Conservation (phyloP, 2,329 filamentous ascomycete species). For the Venturia pyrina region DNA sequence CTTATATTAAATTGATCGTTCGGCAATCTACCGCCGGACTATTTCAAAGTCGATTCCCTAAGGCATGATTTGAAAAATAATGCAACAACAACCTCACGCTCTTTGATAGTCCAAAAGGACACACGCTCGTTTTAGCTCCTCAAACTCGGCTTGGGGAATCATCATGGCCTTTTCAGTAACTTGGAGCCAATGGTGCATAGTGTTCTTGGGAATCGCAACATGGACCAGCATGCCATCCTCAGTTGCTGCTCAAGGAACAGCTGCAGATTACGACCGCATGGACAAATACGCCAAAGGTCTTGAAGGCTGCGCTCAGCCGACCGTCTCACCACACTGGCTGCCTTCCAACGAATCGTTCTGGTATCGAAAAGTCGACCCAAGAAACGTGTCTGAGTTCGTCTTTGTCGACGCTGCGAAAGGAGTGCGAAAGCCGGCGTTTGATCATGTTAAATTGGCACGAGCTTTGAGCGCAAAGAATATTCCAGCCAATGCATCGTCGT, state of each 20-base stretch:
- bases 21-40: neutral
- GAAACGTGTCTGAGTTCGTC: constrained; percentile 13
- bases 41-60: neutral
- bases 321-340: constrained; percentile 14
- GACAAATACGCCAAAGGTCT: neutral
- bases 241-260: neutral
- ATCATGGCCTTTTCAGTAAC: neutral
- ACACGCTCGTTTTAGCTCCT: neutral
- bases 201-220: neutral
- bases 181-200: neutral
- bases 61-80: neutral
- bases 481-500: constrained; percentile 14
- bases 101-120: too few species aligned
- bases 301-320: neutral
- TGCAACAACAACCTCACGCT: neutral
- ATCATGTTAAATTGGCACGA: constrained; percentile 15
- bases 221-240: neutral
- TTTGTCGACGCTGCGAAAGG: constrained; percentile 15
- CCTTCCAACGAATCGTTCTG: constrained; percentile 14
- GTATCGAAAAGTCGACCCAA: constrained; percentile 12
- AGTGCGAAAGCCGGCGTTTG: constrained; percentile 15
- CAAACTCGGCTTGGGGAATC: neutral
- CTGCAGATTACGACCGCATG: neutral
- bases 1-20: neutral
- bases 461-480: constrained; percentile 14